Evolutionary conservation across 805 yeast genomes (phyloP).

Genomic region (Pichia pseudocactophila): DNA sequence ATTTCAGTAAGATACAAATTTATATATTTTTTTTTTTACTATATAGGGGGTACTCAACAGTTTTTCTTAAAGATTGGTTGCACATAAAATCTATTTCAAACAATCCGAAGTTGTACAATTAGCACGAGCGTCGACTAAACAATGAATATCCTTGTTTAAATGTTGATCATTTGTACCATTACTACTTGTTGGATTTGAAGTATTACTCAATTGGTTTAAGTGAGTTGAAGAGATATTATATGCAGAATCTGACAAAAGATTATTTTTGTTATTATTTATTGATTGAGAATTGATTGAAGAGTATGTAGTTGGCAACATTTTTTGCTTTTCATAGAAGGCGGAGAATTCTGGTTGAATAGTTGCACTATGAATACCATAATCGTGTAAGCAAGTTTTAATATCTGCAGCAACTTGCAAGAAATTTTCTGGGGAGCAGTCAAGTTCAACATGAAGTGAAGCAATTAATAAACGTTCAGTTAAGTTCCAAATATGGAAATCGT

Average conservation of each 20-base stretch:
- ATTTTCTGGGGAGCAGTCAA: conserved; percentile 52
- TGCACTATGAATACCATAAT: conserved; percentile 81
- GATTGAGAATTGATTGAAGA: conserved; percentile 14
- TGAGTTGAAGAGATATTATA: neutral
- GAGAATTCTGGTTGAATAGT: conserved; percentile 94
- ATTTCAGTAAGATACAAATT: too few relatives aligned
- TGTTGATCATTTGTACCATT: neutral
- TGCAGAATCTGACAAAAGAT: too few relatives aligned
- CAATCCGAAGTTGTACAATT: conserved; percentile 43
- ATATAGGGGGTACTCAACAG: neutral
- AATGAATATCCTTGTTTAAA: conserved; percentile 25
- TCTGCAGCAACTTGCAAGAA: conserved; percentile 64
- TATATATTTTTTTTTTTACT: neutral
- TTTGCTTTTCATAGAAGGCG: conserved; percentile 22
- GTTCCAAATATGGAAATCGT: conserved; percentile 96
- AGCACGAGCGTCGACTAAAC: conserved; percentile 44
- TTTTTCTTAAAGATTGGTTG: too few relatives aligned
- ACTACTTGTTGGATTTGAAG: neutral
- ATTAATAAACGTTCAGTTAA: conserved; percentile 77
- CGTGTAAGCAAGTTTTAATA: conserved; percentile 72
- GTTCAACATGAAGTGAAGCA: conserved; percentile 83
- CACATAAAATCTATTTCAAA: conserved; percentile 18
- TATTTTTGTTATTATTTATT: conserved; percentile 3
- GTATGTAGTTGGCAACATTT: conserved; percentile 24
- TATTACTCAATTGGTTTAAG: neutral